A percentile compares a stretch with the other conserved stretches of the same genome.
phyloP scores from a whole-genome alignment of 2,329 filamentous ascomycete genomes.

The Drechslerella coelobrocha region DNA sequence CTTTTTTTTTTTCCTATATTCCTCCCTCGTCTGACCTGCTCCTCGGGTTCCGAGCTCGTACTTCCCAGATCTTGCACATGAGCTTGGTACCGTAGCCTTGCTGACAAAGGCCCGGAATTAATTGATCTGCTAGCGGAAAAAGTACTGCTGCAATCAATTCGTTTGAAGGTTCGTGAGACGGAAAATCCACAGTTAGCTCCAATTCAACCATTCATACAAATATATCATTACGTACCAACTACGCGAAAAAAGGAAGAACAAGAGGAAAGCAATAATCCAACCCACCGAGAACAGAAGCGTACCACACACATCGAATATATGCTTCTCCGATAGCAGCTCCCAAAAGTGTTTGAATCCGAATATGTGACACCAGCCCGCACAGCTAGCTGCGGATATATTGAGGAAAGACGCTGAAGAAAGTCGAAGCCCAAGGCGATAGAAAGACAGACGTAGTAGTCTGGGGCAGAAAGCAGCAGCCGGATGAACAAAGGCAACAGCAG shows the following conservation, averaged over 20 bases:
- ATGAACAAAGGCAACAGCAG: conserved; percentile 17
- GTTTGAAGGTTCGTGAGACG: no score
- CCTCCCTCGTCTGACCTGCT: neutral
- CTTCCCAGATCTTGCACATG: neutral
- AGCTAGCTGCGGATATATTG: neutral
- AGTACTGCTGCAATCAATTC: no score
- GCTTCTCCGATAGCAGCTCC: neutral
- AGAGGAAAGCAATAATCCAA: no score
- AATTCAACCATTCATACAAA: no score
- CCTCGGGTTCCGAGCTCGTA: neutral
- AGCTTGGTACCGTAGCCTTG: neutral
- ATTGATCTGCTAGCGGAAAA: no score
- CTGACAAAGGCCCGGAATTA: conserved; percentile 1
- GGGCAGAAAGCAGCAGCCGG: no score
- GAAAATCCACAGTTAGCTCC: no score
- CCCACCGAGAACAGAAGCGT: no score
- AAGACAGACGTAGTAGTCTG: neutral
- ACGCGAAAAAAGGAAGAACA: no score
- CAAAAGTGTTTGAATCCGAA: neutral
- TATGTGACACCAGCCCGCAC: conserved; percentile 12
- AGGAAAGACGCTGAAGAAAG: no score
- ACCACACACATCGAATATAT: neutral
- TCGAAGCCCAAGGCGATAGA: conserved; percentile 1
- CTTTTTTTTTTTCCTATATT: neutral
- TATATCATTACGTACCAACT: no score